Percentiles rank a stretch among this genome's conserved stretches.
These are phyloP conservation scores for Primulina eburnea DNA, from an alignment of 257 asterid species.

Conservation along the genomic window DNA sequence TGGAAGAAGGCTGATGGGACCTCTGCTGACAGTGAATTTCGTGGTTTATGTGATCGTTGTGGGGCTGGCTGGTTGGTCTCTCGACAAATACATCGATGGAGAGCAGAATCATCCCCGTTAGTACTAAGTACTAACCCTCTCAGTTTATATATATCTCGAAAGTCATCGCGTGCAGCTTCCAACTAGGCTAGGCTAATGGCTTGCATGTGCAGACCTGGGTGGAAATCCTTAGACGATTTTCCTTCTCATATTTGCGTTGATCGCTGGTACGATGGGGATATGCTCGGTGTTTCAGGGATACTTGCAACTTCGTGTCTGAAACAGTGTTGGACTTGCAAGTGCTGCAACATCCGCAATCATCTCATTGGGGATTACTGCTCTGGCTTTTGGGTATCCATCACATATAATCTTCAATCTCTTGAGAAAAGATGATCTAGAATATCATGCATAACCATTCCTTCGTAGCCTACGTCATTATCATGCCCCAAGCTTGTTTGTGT, in stretches of 20 bases:
- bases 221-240: constrained; percentile 59
- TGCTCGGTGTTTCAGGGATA: neutral
- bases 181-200: neutral
- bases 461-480: too few relatives aligned
- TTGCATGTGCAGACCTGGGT: constrained; percentile 52
- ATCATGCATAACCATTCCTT: too few relatives aligned
- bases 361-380: neutral
- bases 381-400: neutral
- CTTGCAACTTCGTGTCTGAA: neutral
- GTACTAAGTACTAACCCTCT: constrained; percentile 13
- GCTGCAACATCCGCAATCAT: neutral
- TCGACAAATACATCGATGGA: constrained; percentile 82
- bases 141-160: neutral
- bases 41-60: constrained; percentile 55
- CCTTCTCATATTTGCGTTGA: neutral
- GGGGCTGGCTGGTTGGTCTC: constrained; percentile 72
- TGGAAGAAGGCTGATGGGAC: constrained; percentile 61
- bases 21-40: constrained; percentile 54
- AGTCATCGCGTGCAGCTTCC: neutral
- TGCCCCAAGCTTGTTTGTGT: too few relatives aligned
- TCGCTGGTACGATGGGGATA: neutral
- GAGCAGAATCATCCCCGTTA: constrained; percentile 73
- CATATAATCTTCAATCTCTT: too few relatives aligned
- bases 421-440: too few relatives aligned
- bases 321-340: neutral